A percentile compares a stretch with the other conserved stretches of the same genome.
These are phyloP conservation scores for Pseudophaeomoniella oleicola DNA, from an alignment of 2,329 filamentous ascomycete species.

Conservation along the genomic window DNA sequence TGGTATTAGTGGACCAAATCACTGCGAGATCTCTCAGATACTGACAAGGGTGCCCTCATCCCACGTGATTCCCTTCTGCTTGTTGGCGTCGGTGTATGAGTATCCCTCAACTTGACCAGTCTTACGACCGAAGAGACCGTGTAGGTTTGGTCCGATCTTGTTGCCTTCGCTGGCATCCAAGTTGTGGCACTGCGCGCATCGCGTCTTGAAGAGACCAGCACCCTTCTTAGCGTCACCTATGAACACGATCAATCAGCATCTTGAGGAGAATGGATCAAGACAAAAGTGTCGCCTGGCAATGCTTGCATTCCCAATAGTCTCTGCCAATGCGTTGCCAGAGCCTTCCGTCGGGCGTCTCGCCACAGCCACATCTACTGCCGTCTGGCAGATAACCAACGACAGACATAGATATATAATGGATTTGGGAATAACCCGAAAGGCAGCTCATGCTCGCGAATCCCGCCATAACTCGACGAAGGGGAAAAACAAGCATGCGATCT, in stretches of 20 bases:
- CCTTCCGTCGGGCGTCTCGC: too few species aligned
- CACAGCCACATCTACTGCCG: too few species aligned
- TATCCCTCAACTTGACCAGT: slow-evolving; percentile 82
- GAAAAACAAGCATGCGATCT: too few species aligned
- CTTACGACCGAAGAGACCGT: slow-evolving; percentile 96
- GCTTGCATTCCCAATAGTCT: too few species aligned
- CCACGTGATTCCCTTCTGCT: slow-evolving; percentile 87
- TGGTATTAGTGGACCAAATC: slow-evolving; percentile 1
- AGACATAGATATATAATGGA: too few species aligned
- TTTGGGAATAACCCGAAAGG: too few species aligned
- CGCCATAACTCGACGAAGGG: too few species aligned
- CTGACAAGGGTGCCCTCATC: slow-evolving; percentile 68
- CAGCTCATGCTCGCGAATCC: too few species aligned
- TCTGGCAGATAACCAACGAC: too few species aligned
- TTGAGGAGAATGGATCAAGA: too few species aligned
- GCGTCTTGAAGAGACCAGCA: slow-evolving; percentile 97
- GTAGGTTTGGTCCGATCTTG: slow-evolving; percentile 95
- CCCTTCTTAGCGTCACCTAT: slow-evolving; percentile 89
- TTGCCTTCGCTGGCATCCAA: slow-evolving; percentile 78
- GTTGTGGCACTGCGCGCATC: slow-evolving; percentile 98
- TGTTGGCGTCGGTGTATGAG: slow-evolving; percentile 99
- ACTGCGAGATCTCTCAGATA: slow-evolving; percentile 5
- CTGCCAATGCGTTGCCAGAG: too few species aligned
- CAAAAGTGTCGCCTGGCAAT: too few species aligned
- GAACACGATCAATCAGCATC: slow-evolving; percentile 7